phyloP scores from a whole-genome alignment of 2,329 filamentous ascomycete genomes.

The Aspergillus tamarii region DNA sequence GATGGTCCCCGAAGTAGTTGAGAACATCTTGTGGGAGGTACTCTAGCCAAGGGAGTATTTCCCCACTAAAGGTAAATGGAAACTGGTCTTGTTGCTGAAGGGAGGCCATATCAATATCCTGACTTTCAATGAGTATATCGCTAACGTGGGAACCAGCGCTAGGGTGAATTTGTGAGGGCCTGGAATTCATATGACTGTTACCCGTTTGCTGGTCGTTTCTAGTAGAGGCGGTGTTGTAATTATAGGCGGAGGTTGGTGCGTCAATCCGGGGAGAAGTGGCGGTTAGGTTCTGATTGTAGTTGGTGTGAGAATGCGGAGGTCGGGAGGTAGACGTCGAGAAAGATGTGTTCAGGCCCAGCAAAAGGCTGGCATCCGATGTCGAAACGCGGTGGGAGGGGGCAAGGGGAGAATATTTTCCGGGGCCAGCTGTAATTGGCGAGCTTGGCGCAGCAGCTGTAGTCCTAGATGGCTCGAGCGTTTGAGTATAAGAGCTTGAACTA shows the following conservation, averaged over 20 bases:
- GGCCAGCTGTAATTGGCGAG: constrained; percentile 24
- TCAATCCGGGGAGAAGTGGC: constrained; percentile 25
- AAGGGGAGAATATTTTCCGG: constrained; percentile 33
- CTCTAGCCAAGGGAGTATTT: constrained; percentile 75
- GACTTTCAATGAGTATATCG: constrained; percentile 71
- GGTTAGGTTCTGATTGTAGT: constrained; percentile 24
- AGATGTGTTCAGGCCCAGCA: constrained; percentile 54
- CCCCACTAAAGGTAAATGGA: constrained; percentile 51
- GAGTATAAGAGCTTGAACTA: constrained; percentile 30
- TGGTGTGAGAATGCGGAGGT: constrained; percentile 26
- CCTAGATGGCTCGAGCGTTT: constrained; percentile 36
- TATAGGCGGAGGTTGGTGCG: constrained; percentile 25
- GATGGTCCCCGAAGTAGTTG: constrained; percentile 53
- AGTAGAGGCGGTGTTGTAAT: constrained; percentile 26
- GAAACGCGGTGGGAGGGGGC: constrained; percentile 48
- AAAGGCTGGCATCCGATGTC: constrained; percentile 41
- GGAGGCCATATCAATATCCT: constrained; percentile 74
- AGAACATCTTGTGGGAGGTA: constrained; percentile 70
- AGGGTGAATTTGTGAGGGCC: constrained; percentile 23
- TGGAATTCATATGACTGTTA: constrained; percentile 21
- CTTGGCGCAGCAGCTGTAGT: constrained; percentile 24
- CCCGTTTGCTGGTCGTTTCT: constrained; percentile 20
- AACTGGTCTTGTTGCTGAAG: constrained; percentile 50
- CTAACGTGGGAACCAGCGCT: constrained; percentile 23
- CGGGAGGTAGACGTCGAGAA: constrained; percentile 33